A percentile compares a stretch with the other conserved stretches of the same genome.
Conservation (phyloP, 2,329 filamentous ascomycete genomes). For the Aspergillus unguis region DNA sequence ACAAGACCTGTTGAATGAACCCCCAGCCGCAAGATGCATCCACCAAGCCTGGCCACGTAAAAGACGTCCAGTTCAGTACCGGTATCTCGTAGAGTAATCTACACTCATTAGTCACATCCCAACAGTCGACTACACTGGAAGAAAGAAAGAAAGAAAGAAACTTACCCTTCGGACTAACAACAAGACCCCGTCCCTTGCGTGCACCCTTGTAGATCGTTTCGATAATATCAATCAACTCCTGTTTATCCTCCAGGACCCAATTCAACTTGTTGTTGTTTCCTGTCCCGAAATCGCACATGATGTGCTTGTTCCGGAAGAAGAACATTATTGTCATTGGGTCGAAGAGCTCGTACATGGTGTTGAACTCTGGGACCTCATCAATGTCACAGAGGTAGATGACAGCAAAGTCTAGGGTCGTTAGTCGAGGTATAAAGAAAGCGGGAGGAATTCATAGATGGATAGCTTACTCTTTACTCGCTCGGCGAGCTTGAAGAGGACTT, state of each 20-base stretch:
- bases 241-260: slow-evolving; percentile 95
- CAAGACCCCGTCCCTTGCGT: slow-evolving; percentile 94
- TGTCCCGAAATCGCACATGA: slow-evolving; percentile 87
- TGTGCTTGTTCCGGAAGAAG: slow-evolving; percentile 77
- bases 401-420: slow-evolving; percentile 34
- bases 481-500: slow-evolving; percentile 91
- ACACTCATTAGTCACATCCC: background rate
- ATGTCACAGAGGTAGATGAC: slow-evolving; percentile 88
- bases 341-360: slow-evolving; percentile 90
- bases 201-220: slow-evolving; percentile 98
- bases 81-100: slow-evolving; percentile 66
- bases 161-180: slow-evolving; percentile 86
- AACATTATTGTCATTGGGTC: slow-evolving; percentile 82
- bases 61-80: slow-evolving; percentile 49
- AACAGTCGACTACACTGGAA: background rate
- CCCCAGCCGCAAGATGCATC: too few species aligned
- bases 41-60: background rate
- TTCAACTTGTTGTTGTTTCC: slow-evolving; percentile 99
- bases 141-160: background rate
- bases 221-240: slow-evolving; percentile 96
- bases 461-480: slow-evolving; percentile 74
- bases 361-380: slow-evolving; percentile 88
- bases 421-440: background rate
- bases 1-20: too few species aligned
- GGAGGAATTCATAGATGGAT: background rate